A percentile compares a stretch with the other conserved stretches of the same genome.
phyloP scores from a whole-genome alignment of 306 rosid species.

The Oxytropis ochrocephala region DNA sequence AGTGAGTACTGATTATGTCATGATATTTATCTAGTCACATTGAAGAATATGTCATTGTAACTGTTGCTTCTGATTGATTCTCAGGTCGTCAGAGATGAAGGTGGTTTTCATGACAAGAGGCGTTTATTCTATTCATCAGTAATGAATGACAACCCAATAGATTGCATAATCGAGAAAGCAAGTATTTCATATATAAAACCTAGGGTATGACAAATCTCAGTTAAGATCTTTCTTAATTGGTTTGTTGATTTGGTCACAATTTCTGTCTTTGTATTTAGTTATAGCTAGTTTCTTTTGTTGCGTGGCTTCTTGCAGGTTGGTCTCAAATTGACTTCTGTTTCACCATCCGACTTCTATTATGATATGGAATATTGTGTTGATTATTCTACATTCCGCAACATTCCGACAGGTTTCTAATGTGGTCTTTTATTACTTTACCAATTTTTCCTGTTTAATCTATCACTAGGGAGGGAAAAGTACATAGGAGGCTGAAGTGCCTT shows the following conservation, averaged over 20 bases:
- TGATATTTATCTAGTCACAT: slow-evolving; percentile 13
- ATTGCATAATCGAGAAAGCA: slow-evolving; percentile 69
- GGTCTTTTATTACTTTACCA: neutral
- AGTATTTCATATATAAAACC: slow-evolving; percentile 49
- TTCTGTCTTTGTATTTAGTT: neutral
- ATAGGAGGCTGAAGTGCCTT: neutral
- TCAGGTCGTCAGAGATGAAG: slow-evolving; percentile 69
- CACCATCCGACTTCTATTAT: slow-evolving; percentile 57
- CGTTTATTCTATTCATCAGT: slow-evolving; percentile 85
- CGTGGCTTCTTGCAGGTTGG: slow-evolving; percentile 52
- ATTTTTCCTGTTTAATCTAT: neutral
- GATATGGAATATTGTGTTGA: slow-evolving; percentile 94
- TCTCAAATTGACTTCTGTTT: slow-evolving; percentile 37
- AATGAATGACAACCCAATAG: slow-evolving; percentile 83
- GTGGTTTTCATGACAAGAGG: slow-evolving; percentile 73
- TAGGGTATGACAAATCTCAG: slow-evolving; percentile 47
- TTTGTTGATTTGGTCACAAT: neutral
- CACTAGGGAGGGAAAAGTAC: neutral
- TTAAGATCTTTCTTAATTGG: neutral
- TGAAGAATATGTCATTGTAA: neutral
- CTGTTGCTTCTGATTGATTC: slow-evolving; percentile 17
- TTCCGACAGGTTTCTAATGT: slow-evolving; percentile 47
- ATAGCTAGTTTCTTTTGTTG: neutral
- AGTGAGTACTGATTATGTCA: slow-evolving; percentile 57
- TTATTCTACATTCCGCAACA: slow-evolving; percentile 72